Conservation (phyloP, 305 asterid genomes). For the Salvia sclarea region DNA sequence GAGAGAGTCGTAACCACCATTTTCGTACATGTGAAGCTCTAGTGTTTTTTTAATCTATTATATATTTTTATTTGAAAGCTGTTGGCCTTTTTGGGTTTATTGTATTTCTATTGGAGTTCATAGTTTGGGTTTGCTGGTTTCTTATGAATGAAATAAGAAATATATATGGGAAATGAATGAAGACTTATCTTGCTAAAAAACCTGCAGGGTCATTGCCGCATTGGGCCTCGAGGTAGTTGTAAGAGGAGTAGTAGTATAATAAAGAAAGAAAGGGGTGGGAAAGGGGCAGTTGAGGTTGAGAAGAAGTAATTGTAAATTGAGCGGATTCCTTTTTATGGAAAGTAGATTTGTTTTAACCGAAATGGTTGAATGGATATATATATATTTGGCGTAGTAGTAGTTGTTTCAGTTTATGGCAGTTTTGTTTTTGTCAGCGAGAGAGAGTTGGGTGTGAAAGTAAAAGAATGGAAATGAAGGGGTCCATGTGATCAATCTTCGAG, state of each 20-base stretch:
- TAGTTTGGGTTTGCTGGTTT: too few species aligned
- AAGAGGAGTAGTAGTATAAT: too few species aligned
- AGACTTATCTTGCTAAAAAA: too few species aligned
- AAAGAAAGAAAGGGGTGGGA: not conserved
- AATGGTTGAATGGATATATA: constrained; percentile 12
- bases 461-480: not conserved
- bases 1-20: constrained; percentile 24
- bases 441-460: not conserved
- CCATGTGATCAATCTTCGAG: constrained; percentile 27
- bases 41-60: constrained; percentile 3
- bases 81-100: too few species aligned
- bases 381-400: not conserved
- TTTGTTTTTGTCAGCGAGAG: constrained; percentile 16
- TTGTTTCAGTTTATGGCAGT: not conserved
- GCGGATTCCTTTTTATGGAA: constrained; percentile 5
- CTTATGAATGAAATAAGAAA: too few species aligned
- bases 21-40: constrained; percentile 20
- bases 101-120: too few species aligned
- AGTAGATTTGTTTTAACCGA: constrained; percentile 5
- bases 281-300: not conserved
- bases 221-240: not conserved
- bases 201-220: not conserved
- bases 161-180: too few species aligned
- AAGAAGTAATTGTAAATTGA: not conserved
- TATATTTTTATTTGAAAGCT: not conserved